Base-by-base conservation (phyloP, 2,329 filamentous ascomycete species). In the Trichoderma sp. region DNA sequence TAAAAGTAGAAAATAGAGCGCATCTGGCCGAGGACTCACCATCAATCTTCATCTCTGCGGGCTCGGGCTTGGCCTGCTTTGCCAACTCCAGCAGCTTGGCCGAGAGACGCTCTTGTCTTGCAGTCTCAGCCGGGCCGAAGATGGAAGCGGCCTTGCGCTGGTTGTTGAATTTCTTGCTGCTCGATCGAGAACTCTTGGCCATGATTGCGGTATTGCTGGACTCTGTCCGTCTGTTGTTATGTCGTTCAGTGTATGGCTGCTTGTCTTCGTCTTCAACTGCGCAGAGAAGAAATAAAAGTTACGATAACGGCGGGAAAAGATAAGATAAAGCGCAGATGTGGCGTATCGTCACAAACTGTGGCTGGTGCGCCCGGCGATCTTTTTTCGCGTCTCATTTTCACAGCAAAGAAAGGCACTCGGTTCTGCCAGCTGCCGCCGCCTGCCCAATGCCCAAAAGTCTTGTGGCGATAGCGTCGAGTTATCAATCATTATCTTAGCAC, bases 111-210 rank as follows among this genome's bases (percentile, higher is more conserved):
- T 95, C 93, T 71, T 92, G 93, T 79, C 96, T 91, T 63, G 93
- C 95, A 80, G 89, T 87, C 83, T 96, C 94, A 74, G 92, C 91
- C 18, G 96, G 96, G 1, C 93, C 94, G 85, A 97, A 98, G 78
- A 98, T 93, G 78, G 91, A 91, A 78, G 90, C 88, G 84, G 95
- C 95, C 78, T 98, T 89, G 80, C 91, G 92, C 79, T 90, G 89
- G 86, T 95, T 95, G 87, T 98, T 98, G 81, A 89, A 89, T 87
- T 98, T 98, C 81, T 89, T 91, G 79, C 90, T 88, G 83, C 93
- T 97, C 78, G 95, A 91, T 83, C 96, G 90, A 77, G 93, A 88
- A 83, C 94, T 93, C 84, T 97, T 98, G 29, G 95, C 96, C 96
- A 98, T 98, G 80, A 74, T 89, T 82, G 72, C 60, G 45, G 38